phyloP scores from a whole-genome alignment of 495 filamentous ascomycete genomes.

The Hypoxylon fuscum region DNA sequence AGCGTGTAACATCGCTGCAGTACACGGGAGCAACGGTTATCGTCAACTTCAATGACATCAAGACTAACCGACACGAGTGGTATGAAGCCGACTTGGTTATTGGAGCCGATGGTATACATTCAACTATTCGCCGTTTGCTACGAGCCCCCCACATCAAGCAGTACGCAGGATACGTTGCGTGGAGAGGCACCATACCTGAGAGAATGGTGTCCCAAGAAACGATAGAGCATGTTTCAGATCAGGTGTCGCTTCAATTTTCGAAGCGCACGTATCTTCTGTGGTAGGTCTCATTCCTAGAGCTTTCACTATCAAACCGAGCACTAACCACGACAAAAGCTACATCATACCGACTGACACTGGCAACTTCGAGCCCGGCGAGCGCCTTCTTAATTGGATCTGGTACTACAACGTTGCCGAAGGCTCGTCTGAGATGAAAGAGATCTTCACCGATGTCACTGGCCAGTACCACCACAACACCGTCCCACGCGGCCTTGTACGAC shows the following conservation, averaged over 20 bases:
- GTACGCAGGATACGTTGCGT: conserved; percentile 63
- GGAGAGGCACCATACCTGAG: conserved; percentile 60
- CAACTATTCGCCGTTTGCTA: conserved; percentile 54
- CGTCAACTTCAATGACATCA: conserved; percentile 38
- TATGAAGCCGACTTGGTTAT: conserved; percentile 57
- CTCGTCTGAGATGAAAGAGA: conserved; percentile 48
- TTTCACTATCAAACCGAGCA: too few relatives aligned
- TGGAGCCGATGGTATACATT: conserved; percentile 62
- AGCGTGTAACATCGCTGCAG: conserved; percentile 48
- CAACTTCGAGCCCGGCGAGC: conserved; percentile 46
- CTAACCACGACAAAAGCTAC: conserved; percentile 48
- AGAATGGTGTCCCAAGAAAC: conserved; percentile 37
- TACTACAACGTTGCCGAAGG: conserved; percentile 54
- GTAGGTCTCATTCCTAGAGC: conserved; percentile 36
- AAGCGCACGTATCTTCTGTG: conserved; percentile 23
- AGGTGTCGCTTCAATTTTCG: conserved; percentile 8
- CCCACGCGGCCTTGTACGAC: conserved; percentile 51
- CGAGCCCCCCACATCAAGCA: conserved; percentile 46
- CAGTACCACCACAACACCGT: conserved; percentile 53
- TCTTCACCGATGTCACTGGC: conserved; percentile 58
- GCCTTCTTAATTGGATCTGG: conserved; percentile 62
- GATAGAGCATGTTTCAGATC: conserved; percentile 44
- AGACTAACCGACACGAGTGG: conserved; percentile 2
- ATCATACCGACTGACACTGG: conserved; percentile 57
- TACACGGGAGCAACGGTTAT: conserved; percentile 43